A percentile compares a stretch with the other conserved stretches of the same genome.
phyloP scores from a whole-genome alignment of 768 basidiomycete species.

The Phlebiopsis flavidoalba region DNA sequence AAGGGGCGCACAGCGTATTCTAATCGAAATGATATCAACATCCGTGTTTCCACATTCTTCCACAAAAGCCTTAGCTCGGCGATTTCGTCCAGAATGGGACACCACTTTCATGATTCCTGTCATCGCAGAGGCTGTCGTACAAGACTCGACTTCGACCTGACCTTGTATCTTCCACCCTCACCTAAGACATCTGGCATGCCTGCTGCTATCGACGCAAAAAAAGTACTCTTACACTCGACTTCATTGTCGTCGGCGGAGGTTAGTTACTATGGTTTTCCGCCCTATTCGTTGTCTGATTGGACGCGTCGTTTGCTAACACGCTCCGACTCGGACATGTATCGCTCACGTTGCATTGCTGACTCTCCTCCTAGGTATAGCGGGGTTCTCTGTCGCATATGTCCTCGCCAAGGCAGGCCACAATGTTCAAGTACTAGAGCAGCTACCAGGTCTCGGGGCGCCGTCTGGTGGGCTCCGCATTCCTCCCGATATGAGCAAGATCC shows the following conservation, averaged over 20 bases:
- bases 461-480: constrained; percentile 44
- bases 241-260: constrained; percentile 46
- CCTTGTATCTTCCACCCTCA: neutral
- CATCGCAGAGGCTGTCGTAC: neutral
- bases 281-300: neutral
- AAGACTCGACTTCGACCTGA: neutral
- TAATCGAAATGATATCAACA: too few relatives aligned
- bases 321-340: neutral
- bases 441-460: constrained; percentile 31
- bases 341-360: neutral
- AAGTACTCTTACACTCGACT: constrained; percentile 30
- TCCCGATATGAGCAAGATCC: constrained; percentile 53
- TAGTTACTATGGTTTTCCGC: constrained; percentile 7
- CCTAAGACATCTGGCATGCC: constrained; percentile 12
- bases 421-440: constrained; percentile 51
- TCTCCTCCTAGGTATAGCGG: constrained; percentile 36
- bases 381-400: constrained; percentile 50
- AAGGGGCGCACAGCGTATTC: too few relatives aligned
- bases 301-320: neutral
- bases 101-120: neutral
- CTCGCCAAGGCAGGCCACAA: constrained; percentile 54
- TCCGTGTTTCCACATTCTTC: neutral
- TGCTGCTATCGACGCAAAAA: constrained; percentile 17
- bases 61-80: neutral
- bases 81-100: neutral